These are phyloP conservation scores for Salix suchowensis DNA, from an alignment of 345 rosid species.

Conservation along the genomic window DNA sequence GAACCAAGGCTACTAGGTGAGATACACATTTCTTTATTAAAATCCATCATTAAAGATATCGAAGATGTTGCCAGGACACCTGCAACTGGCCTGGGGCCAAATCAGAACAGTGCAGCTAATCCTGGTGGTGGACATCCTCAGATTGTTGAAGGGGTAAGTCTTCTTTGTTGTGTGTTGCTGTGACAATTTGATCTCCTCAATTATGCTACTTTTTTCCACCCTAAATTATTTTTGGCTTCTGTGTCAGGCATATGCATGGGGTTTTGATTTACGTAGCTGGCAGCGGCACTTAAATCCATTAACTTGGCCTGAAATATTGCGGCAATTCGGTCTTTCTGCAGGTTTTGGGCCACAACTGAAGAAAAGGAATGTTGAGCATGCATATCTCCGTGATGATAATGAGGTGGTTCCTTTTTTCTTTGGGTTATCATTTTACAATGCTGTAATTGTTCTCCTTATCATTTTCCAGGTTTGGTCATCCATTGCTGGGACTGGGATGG, in stretches of 20 bases:
- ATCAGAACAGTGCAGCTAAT: constrained; percentile 57
- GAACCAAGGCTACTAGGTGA: constrained; percentile 81
- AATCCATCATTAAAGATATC: constrained; percentile 70
- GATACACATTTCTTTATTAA: constrained; percentile 69
- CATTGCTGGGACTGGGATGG: neutral
- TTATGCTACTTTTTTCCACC: neutral
- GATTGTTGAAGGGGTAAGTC: constrained; percentile 80
- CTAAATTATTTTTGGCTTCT: neutral
- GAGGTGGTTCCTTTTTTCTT: constrained; percentile 44
- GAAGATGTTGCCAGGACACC: constrained; percentile 71
- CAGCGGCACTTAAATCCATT: constrained; percentile 60
- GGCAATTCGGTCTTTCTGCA: constrained; percentile 77
- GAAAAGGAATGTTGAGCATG: constrained; percentile 43
- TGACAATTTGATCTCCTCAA: neutral
- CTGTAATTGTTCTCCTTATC: constrained; percentile 1
- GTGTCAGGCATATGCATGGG: constrained; percentile 84
- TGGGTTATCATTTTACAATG: neutral
- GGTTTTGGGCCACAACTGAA: constrained; percentile 79
- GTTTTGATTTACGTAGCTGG: constrained; percentile 85
- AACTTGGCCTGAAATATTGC: constrained; percentile 91
- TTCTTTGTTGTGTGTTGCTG: neutral
- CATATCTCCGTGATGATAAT: constrained; percentile 47
- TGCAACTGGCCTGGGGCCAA: constrained; percentile 51
- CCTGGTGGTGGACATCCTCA: constrained; percentile 88
- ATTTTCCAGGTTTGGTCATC: neutral